Conservation (phyloP, 1,139 yeast species). For the Yamadazyma conglobata region DNA sequence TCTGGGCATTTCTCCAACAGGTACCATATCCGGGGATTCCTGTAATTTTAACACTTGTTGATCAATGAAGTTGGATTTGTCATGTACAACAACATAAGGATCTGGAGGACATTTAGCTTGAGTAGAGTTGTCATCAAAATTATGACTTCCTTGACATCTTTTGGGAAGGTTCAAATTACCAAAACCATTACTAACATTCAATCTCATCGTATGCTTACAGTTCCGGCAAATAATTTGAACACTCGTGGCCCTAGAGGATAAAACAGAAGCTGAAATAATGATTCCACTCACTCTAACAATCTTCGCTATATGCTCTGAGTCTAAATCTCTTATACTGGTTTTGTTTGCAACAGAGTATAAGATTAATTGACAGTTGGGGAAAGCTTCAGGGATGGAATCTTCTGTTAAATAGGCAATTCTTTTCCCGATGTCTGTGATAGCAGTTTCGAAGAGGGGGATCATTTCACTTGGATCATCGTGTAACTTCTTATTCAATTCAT, state of each 20-base stretch:
- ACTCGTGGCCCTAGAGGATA: conserved; percentile 82
- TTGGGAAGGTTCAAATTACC: conserved; percentile 79
- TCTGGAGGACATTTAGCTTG: conserved; percentile 79
- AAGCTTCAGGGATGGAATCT: conserved; percentile 52
- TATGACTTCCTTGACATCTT: conserved; percentile 64
- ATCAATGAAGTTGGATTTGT: conserved; percentile 86
- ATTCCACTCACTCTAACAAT: conserved; percentile 92
- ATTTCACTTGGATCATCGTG: conserved; percentile 86
- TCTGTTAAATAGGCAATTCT: conserved; percentile 63
- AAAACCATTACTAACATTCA: conserved; percentile 70
- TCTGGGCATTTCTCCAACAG: conserved; percentile 98
- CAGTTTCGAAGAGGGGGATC: conserved; percentile 84
- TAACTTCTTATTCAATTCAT: conserved; percentile 79
- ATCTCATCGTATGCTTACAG: conserved; percentile 75
- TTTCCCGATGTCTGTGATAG: conserved; percentile 87
- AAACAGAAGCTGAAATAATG: conserved; percentile 85
- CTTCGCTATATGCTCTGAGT: conserved; percentile 84
- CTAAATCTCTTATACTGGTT: conserved; percentile 74
- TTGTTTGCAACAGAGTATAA: conserved; percentile 71
- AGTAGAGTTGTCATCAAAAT: conserved; percentile 41
- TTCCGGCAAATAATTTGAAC: conserved; percentile 84
- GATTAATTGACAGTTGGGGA: conserved; percentile 83
- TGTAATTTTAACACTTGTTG: conserved; percentile 92
- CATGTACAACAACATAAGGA: conserved; percentile 92
- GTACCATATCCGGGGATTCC: conserved; percentile 97